These are phyloP conservation scores for Neurospora africana DNA, from an alignment of 495 filamentous ascomycete species.

Conservation along the genomic window DNA sequence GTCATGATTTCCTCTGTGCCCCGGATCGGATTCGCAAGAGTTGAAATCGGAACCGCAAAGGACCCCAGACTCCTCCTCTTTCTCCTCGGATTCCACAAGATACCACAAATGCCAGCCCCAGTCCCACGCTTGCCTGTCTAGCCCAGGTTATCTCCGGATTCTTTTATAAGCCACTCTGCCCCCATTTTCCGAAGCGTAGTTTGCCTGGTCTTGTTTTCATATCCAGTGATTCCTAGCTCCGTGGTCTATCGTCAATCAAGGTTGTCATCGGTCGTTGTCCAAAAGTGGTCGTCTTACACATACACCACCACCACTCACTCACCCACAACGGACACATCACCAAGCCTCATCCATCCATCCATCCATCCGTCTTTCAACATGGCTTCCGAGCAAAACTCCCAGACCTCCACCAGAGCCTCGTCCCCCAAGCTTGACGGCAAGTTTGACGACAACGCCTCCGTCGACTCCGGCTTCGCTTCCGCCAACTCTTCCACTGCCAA, in stretches of 20 bases:
- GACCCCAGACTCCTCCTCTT: neutral
- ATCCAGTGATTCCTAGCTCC: neutral
- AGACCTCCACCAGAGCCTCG: slow-evolving; percentile 21
- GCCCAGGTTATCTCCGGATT: neutral
- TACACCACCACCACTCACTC: neutral
- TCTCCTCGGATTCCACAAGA: neutral
- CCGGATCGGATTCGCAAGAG: neutral
- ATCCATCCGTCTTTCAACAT: slow-evolving; percentile 15
- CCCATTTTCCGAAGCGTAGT: neutral
- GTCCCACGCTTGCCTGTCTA: neutral
- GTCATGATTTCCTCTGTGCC: neutral
- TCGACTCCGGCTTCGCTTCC: slow-evolving; percentile 87
- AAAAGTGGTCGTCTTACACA: neutral
- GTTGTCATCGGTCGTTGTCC: neutral
- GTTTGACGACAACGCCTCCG: slow-evolving; percentile 28
- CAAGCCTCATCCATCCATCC: slow-evolving; percentile 1
- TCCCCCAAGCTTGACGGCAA: slow-evolving; percentile 23
- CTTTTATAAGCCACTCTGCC: neutral
- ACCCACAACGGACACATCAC: neutral
- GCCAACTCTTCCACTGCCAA: slow-evolving; percentile 44
- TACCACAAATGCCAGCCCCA: neutral
- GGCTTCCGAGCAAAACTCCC: slow-evolving; percentile 14
- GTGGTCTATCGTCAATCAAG: neutral
- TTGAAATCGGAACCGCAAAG: neutral
- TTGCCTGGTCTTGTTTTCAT: neutral